These are phyloP conservation scores for Misopates orontium DNA, from an alignment of 257 asterid genomes.

Conservation along the genomic window DNA sequence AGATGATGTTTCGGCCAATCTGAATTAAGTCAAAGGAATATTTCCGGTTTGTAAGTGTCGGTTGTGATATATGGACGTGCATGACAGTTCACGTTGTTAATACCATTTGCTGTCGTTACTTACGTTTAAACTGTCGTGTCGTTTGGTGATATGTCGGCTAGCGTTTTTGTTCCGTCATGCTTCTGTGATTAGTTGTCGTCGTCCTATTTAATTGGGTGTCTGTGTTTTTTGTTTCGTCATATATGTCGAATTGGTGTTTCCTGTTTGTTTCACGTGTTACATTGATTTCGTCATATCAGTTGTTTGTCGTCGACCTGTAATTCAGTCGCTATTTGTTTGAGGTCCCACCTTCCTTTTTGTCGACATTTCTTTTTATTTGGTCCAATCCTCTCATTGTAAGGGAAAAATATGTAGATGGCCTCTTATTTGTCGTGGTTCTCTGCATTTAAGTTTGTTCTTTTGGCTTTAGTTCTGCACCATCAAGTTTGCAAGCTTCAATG, in stretches of 20 bases:
- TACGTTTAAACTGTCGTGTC: too few relatives aligned
- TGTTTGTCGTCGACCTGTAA: neutral
- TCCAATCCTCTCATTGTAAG: neutral
- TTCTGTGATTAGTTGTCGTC: neutral
- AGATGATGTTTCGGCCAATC: neutral
- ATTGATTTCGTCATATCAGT: neutral
- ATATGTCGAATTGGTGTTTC: neutral
- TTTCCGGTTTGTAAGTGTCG: constrained; percentile 14
- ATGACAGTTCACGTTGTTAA: too few relatives aligned
- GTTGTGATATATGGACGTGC: constrained; percentile 8
- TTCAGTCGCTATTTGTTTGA: neutral
- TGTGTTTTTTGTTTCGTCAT: neutral
- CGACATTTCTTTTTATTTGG: neutral
- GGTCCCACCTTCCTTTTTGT: too few relatives aligned
- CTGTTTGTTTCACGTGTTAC: neutral
- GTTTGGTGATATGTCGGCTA: too few relatives aligned
- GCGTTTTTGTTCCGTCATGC: too few relatives aligned
- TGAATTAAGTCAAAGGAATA: constrained; percentile 11
- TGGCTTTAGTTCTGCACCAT: too few relatives aligned
- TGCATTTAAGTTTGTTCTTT: too few relatives aligned
- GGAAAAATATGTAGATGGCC: neutral
- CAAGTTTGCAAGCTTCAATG: too few relatives aligned
- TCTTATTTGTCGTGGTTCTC: neutral
- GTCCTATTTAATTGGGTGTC: neutral
- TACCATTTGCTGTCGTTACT: too few relatives aligned